These are phyloP conservation scores for Sabuloglossum arenarium DNA, from an alignment of 495 filamentous ascomycete genomes.

Conservation along the genomic window DNA sequence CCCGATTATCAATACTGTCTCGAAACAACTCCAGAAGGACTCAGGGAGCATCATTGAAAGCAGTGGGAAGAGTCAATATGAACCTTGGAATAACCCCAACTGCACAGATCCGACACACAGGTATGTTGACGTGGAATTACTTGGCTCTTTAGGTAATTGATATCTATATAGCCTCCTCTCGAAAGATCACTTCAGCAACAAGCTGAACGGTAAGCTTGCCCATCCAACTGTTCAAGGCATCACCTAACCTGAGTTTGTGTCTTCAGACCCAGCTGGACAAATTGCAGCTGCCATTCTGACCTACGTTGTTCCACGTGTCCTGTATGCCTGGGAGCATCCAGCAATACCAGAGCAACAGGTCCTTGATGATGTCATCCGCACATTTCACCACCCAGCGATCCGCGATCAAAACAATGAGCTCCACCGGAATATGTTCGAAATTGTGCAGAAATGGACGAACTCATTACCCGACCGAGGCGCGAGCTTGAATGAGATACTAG, in stretches of 20 bases:
- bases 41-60: slow-evolving; percentile 61
- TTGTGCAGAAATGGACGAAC: slow-evolving; percentile 2
- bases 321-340: slow-evolving; percentile 6
- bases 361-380: slow-evolving; percentile 3
- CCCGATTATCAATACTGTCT: slow-evolving; percentile 76
- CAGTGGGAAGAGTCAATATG: slow-evolving; percentile 67
- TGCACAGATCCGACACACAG: slow-evolving; percentile 85
- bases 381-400: slow-evolving; percentile 7
- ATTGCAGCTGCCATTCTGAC: slow-evolving; percentile 4
- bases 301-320: slow-evolving; percentile 6
- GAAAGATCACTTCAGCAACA: slow-evolving; percentile 49
- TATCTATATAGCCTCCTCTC: slow-evolving; percentile 41
- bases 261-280: slow-evolving; percentile 4
- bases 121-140: neutral
- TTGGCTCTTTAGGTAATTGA: neutral
- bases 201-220: slow-evolving; percentile 2
- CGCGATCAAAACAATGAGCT: slow-evolving; percentile 5
- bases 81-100: slow-evolving; percentile 69
- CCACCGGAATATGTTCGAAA: slow-evolving; percentile 5
- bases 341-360: slow-evolving; percentile 5
- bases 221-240: neutral
- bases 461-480: slow-evolving; percentile 1
- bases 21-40: slow-evolving; percentile 60
- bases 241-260: neutral
- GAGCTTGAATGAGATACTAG: slow-evolving; percentile 4